Conservation (phyloP, 2,329 filamentous ascomycete genomes). For the Fusarium sp. region DNA sequence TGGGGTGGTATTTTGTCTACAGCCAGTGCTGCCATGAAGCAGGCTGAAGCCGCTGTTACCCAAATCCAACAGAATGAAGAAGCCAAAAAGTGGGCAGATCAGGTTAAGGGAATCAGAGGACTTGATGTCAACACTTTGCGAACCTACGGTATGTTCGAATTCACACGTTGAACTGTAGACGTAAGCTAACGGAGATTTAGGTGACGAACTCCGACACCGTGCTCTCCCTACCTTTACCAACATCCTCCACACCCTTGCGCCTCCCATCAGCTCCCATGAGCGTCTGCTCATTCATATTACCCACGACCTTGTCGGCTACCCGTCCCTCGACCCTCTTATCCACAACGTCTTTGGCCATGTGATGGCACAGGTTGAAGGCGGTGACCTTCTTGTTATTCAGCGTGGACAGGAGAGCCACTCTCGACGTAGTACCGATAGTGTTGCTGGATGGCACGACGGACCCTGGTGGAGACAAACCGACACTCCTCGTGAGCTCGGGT, state of each 20-base stretch:
- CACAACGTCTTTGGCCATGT: slow-evolving; percentile 92
- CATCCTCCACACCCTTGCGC: slow-evolving; percentile 93
- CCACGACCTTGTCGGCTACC: slow-evolving; percentile 94
- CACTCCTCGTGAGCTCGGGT: slow-evolving; percentile 78
- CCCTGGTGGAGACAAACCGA: slow-evolving; percentile 91
- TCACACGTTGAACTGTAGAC: not conserved
- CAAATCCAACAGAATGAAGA: slow-evolving; percentile 97
- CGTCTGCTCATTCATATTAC: slow-evolving; percentile 97
- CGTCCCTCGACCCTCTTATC: slow-evolving; percentile 91
- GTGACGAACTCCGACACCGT: slow-evolving; percentile 85
- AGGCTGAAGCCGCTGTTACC: slow-evolving; percentile 91
- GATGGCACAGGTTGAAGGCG: slow-evolving; percentile 99
- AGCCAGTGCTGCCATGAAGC: slow-evolving; percentile 87
- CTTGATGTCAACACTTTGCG: slow-evolving; percentile 81
- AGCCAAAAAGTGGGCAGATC: slow-evolving; percentile 94
- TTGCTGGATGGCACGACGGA: slow-evolving; percentile 86
- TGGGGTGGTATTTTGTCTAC: slow-evolving; percentile 89
- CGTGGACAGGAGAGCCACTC: slow-evolving; percentile 87
- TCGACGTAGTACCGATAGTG: slow-evolving; percentile 68
- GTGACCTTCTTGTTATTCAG: slow-evolving; percentile 93
- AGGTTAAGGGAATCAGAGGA: slow-evolving; percentile 75
- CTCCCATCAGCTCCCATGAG: slow-evolving; percentile 96
- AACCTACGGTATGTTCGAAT: slow-evolving; percentile 49
- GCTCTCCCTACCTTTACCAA: slow-evolving; percentile 95
- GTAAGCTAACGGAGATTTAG: slow-evolving; percentile 57